Evolutionary conservation across 805 yeast genomes (phyloP), one percentile per base, ranked within the genome.

Genomic region (Sugiyamaella lignohabitans): DNA sequence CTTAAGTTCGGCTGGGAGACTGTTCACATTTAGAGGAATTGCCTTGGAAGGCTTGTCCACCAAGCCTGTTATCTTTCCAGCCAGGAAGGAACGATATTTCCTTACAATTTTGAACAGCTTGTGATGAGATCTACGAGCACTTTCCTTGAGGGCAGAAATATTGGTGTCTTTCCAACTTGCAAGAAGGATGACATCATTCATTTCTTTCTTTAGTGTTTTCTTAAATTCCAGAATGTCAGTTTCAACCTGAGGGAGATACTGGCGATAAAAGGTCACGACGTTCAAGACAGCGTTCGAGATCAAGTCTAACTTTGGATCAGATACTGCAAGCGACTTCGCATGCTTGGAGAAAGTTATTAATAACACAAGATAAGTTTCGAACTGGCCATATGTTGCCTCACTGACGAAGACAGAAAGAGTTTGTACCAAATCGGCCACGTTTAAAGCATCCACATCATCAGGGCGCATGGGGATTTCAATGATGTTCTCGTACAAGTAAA

Each of bases 111-210:
- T 93, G 76, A 82, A 91, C 45, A 93, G 78, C 56, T 74, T 79
- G 53, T 79, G 78, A 60, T 94, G 98, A 0, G 97, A 88, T 41
- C 84, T 78, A 53, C 87, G 80, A 4, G 98, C 93, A 65, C 96
- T 87, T 65, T 89, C 97, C 56, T 87, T 88, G 58, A 93, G 72
- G 0, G 98, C 96, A 59, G 85, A 94, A 38, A 88, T 78, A 59
- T 93, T 94, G 10, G 88, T 89, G 67, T 93, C 99, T 56, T 89
- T 88, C 98, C 98, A 94, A 58, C 96, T 86, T 1, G 98, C 97
- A 14, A 93, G 71, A 39, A 87, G 67, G 38, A 93, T 87, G 2
- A 88, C 82, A 48, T 93, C 98, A 30, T 79, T 73, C 8, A 93
- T 76, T 42, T 87, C 87, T 59, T 89, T 91, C 49, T 82, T 87